Evolutionary conservation across 1,284 basidiomycete species (phyloP).

Genomic region (Afroboletus lepidellus): DNA sequence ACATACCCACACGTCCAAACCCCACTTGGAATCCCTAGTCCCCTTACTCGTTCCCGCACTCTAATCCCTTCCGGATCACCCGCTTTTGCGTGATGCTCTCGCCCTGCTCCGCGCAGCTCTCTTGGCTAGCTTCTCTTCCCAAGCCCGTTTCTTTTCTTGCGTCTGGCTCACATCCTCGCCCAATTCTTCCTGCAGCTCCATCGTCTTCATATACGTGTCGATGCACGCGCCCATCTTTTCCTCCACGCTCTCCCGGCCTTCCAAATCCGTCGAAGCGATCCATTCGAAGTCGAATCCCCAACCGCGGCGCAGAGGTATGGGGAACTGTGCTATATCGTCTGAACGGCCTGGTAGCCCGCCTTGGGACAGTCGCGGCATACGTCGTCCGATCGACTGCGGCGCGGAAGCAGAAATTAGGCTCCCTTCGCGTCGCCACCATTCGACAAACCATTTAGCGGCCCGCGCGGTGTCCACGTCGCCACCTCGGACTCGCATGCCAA

Average conservation of each 20-base stretch:
- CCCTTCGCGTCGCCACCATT: constrained; percentile 82
- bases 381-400: constrained; percentile 31
- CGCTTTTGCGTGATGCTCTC: constrained; percentile 26
- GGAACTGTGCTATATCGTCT: neutral
- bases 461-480: constrained; percentile 68
- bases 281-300: constrained; percentile 87
- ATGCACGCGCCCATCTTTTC: constrained; percentile 70
- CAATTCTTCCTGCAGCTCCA: constrained; percentile 47
- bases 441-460: constrained; percentile 78
- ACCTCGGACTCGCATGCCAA: constrained; percentile 81
- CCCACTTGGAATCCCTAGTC: neutral
- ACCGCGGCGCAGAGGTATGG: constrained; percentile 39
- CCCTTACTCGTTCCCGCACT: neutral
- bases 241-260: constrained; percentile 40
- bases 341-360: neutral
- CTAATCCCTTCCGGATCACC: constrained; percentile 6
- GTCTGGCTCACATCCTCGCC: constrained; percentile 64
- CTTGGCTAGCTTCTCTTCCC: constrained; percentile 50
- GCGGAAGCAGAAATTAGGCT: constrained; percentile 49
- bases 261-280: constrained; percentile 26
- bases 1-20: constrained; percentile 17
- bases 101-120: constrained; percentile 35
- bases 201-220: constrained; percentile 46
- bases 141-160: constrained; percentile 63
- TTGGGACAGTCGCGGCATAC: neutral